Base-by-base conservation (phyloP, 192 early-diverging fungal species). In the Gorgonomyces haynaldii region DNA sequence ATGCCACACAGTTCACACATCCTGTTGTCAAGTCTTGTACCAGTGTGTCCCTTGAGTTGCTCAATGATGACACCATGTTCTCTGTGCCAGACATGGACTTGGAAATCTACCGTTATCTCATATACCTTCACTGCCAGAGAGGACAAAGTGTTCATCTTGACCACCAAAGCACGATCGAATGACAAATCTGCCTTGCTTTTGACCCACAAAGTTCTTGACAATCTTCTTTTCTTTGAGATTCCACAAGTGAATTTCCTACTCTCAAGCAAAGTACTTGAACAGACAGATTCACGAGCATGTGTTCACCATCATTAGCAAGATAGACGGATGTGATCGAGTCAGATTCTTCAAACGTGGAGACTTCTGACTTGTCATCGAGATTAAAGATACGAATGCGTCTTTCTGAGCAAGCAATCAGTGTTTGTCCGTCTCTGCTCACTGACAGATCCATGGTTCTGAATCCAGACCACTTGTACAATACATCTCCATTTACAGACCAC, bases 141-240 rank as follows among this genome's bases (percentile, higher is more conserved):
- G 54, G 15, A 98, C 76, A 54, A 94, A 89, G 27, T 76, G 72
- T 31, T 92, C 78, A 38, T 83, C 65, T 19, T 72, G 49, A 9
- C 94, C 92, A 7, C 88, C 94, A 71, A 98, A 89, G 20, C 84
- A 81, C 2, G 85, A 90, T 41, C 94, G 74, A 47, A 98, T 93
- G 23, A 94, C 83, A 58, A 84, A 95, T 5, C 72, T 60, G 0
- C 81, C 84, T 58, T 95, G 91, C 31, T 83, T 84, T 27, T 86
- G 84, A 0, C 91, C 94, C 8, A 61, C 52, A 49, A 85, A 95
- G 25, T 79, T 82, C 17, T 79, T 81, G 5, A 84, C 68, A n/a
- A 92, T 60, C 24, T 64, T 56, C 34, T 64, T 65, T 27, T 83
- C 65, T 25, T 66, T 56, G 19, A 97, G 53, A 52, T 91, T 79